A percentile compares a stretch with the other conserved stretches of the same genome.
phyloP scores from a whole-genome alignment of 169 alveolate species.

The Eimeria acervulina region DNA sequence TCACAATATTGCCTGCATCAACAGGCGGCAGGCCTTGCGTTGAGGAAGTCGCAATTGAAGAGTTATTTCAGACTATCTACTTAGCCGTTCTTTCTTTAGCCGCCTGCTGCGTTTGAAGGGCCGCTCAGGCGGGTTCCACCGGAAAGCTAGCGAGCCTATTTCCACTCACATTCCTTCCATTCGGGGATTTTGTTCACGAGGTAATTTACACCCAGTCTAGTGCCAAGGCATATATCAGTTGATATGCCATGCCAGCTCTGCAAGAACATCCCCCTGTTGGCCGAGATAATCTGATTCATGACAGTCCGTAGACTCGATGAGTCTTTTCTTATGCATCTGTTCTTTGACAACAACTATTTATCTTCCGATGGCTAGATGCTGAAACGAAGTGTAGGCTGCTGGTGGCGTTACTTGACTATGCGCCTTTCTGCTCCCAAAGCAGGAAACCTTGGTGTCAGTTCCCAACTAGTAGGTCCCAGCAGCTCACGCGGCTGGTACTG shows the following conservation, averaged over 20 bases:
- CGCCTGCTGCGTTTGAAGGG: background rate
- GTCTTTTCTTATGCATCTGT: too few species aligned
- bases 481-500: background rate
- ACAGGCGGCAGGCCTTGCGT: background rate
- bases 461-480: background rate
- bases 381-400: background rate
- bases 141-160: background rate
- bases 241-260: too few species aligned
- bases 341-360: too few species aligned
- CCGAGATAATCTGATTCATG: too few species aligned
- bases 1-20: background rate
- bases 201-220: background rate
- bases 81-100: background rate
- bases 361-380: background rate
- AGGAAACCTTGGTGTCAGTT: background rate
- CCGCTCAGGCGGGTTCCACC: background rate
- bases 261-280: too few species aligned
- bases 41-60: background rate
- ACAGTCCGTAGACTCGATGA: too few species aligned
- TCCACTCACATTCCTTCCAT: background rate
- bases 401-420: background rate
- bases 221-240: background rate
- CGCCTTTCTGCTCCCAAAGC: background rate
- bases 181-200: background rate
- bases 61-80: background rate